Evolutionary conservation across 129 eudicot species (phyloP).

Genomic region (Silybum marianum): DNA sequence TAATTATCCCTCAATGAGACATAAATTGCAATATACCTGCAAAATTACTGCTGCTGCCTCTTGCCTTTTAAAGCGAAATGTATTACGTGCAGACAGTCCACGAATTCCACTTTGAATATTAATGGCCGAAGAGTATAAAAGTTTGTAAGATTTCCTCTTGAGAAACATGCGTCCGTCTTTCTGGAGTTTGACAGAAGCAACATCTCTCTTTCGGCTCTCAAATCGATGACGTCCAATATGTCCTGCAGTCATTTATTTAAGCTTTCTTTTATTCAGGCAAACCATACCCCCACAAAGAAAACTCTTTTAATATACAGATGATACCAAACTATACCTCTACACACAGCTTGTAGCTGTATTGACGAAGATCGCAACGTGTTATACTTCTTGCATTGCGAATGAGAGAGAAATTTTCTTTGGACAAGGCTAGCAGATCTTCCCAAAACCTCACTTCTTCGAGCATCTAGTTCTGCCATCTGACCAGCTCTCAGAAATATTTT

Average conservation of each 20-base stretch:
- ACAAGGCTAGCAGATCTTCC: constrained; percentile 78
- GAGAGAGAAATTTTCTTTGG: constrained; percentile 59
- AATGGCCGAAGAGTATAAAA: constrained; percentile 49
- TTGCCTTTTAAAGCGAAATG: constrained; percentile 49
- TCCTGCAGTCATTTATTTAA: constrained; percentile 44
- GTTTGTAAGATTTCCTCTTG: constrained; percentile 56
- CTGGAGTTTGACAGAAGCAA: constrained; percentile 68
- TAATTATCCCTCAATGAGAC: neutral
- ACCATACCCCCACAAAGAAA: neutral
- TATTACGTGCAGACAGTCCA: constrained; percentile 66
- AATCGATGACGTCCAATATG: constrained; percentile 57
- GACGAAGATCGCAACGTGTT: constrained; percentile 44
- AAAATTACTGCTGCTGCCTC: constrained; percentile 60
- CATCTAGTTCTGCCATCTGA: constrained; percentile 95
- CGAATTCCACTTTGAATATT: constrained; percentile 66
- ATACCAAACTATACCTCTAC: constrained; percentile 63
- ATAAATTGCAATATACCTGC: constrained; percentile 53
- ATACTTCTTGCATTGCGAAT: constrained; percentile 53
- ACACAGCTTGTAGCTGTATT: constrained; percentile 56
- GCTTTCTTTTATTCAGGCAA: neutral
- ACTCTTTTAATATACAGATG: constrained; percentile 18
- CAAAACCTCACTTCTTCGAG: constrained; percentile 67
- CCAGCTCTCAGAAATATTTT: constrained; percentile 93
- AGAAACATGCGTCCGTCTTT: constrained; percentile 59
- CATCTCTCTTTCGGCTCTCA: constrained; percentile 60